Conservation (phyloP, 2,329 filamentous ascomycete species). For the Rhytidhysteron rufulum region DNA sequence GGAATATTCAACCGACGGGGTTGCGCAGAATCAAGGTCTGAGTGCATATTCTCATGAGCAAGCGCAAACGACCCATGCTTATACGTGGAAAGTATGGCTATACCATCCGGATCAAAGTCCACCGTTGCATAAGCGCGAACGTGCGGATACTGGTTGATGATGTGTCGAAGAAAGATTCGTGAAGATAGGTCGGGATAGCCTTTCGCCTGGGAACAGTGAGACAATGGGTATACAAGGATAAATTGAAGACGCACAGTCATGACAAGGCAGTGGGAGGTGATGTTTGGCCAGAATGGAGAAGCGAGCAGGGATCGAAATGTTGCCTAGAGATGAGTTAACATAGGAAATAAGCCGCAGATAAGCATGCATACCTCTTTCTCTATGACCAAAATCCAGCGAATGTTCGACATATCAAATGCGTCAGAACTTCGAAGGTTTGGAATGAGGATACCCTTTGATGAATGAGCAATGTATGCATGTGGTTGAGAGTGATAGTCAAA, state of each 20-base stretch:
- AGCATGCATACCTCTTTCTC: slow-evolving; percentile 65
- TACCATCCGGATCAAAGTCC: slow-evolving; percentile 73
- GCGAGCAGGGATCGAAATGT: slow-evolving; percentile 66
- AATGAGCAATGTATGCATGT: background rate
- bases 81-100: slow-evolving; percentile 71
- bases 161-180: slow-evolving; percentile 56
- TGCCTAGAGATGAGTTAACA: slow-evolving; percentile 50
- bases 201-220: slow-evolving; percentile 57
- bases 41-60: slow-evolving; percentile 53
- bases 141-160: slow-evolving; percentile 32
- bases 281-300: slow-evolving; percentile 51
- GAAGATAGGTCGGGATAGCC: slow-evolving; percentile 77
- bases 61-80: slow-evolving; percentile 64
- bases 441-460: slow-evolving; percentile 56
- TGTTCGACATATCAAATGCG: slow-evolving; percentile 45
- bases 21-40: slow-evolving; percentile 25
- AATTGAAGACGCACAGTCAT: slow-evolving; percentile 56
- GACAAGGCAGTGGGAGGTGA: slow-evolving; percentile 57
- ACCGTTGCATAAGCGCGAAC: slow-evolving; percentile 60
- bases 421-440: slow-evolving; percentile 52
- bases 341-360: background rate
- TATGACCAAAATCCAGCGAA: slow-evolving; percentile 67
- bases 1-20: slow-evolving; percentile 36
- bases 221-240: background rate
- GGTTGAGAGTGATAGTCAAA: slow-evolving; percentile 13